phyloP scores from a whole-genome alignment of 2,329 filamentous ascomycete genomes.

The Harringtonia lauricola region DNA sequence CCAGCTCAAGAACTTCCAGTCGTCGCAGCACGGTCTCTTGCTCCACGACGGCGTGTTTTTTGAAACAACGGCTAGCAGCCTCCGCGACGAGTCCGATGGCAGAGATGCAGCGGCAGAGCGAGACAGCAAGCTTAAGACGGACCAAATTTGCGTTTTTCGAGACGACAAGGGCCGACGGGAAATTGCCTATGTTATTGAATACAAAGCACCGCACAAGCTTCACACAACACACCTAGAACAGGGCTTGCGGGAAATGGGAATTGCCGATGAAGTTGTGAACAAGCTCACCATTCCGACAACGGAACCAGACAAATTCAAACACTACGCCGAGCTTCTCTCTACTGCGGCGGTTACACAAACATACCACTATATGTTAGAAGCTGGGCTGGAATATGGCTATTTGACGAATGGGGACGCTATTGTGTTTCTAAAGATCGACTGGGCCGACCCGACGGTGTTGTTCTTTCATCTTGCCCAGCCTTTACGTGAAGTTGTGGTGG shows the following conservation, averaged over 20 bases:
- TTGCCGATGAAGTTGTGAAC: constrained; percentile 21
- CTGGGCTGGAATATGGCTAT: constrained; percentile 30
- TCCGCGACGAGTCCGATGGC: constrained; percentile 2
- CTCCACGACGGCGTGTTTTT: constrained; percentile 18
- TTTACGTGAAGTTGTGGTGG: constrained; percentile 13
- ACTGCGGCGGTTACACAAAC: constrained; percentile 33
- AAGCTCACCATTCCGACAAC: constrained; percentile 15
- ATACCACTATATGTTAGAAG: constrained; percentile 37
- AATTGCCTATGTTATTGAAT: constrained; percentile 26
- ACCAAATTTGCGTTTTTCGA: constrained; percentile 21
- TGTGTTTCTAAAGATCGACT: constrained; percentile 27
- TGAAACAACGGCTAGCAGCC: constrained; percentile 1
- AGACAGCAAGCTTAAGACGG: constrained; percentile 16
- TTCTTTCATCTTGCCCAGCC: constrained; percentile 22
- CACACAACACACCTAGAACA: constrained; percentile 27
- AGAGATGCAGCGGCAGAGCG: not conserved
- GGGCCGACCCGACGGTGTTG: constrained; percentile 15
- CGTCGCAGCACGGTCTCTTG: constrained; percentile 7
- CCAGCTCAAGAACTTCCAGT: not conserved
- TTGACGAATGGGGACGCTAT: constrained; percentile 30
- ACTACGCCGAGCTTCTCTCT: constrained; percentile 10
- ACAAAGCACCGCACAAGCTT: constrained; percentile 37
- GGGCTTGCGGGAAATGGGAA: constrained; percentile 29
- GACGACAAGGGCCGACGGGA: constrained; percentile 4
- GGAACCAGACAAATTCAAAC: not conserved